Percentiles rank a stretch among this genome's conserved stretches.
These are phyloP conservation scores for Rubroshorea leprosula DNA, from an alignment of 345 rosid species.

Conservation along the genomic window DNA sequence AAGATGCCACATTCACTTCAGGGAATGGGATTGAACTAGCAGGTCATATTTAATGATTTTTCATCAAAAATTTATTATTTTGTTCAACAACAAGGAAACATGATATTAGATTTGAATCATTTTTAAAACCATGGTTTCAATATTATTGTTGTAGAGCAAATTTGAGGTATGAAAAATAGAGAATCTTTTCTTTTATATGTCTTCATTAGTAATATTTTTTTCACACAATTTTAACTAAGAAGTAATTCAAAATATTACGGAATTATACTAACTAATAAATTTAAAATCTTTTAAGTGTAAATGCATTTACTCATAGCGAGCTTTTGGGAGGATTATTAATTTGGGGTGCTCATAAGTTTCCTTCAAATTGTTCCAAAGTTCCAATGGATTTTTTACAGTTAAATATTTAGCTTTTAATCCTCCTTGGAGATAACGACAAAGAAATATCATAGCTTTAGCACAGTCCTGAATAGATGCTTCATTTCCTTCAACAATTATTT, in stretches of 20 bases:
- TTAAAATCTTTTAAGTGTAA: not conserved
- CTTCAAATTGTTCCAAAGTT: not conserved
- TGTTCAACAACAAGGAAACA: not conserved
- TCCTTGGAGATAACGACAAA: not conserved
- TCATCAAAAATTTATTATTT: constrained; percentile 1
- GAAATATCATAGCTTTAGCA: not conserved
- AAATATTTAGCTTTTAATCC: not conserved
- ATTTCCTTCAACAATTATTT: not conserved
- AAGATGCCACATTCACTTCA: not conserved
- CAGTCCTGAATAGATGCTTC: not conserved
- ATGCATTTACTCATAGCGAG: not conserved
- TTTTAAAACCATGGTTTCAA: not conserved
- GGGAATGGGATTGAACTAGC: not conserved
- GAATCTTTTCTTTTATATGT: no score
- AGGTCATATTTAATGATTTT: no score
- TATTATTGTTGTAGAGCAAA: not conserved
- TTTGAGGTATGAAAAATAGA: not conserved
- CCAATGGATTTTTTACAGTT: not conserved
- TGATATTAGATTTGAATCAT: not conserved
- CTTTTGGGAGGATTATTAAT: not conserved
- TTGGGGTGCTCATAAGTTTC: not conserved
- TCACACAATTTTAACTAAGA: no score
- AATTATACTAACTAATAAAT: not conserved
- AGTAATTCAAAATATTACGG: not conserved
- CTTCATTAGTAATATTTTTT: no score